phyloP scores from a whole-genome alignment of 2,329 filamentous ascomycete species.

The Pseudogymnoascus sp. region DNA sequence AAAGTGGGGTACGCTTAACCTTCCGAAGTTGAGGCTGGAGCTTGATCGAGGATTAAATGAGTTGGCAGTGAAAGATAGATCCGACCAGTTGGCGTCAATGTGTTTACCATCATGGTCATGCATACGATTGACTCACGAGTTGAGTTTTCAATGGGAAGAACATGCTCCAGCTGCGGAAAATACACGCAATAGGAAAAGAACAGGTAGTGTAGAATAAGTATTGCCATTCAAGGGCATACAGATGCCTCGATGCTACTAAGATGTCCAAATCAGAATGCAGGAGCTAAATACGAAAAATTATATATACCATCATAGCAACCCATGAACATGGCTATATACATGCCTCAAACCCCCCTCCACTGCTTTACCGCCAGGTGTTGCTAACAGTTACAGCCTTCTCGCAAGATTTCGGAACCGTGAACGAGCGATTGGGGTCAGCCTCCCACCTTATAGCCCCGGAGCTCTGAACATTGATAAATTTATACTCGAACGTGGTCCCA shows the following conservation, averaged over 20 bases:
- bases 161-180: not conserved
- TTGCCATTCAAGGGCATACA: not conserved
- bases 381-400: constrained; percentile 14
- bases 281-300: not conserved
- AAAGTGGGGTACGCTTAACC: not conserved
- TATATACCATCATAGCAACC: not conserved
- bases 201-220: not conserved
- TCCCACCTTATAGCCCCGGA: constrained; percentile 55
- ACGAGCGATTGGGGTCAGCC: constrained; percentile 30
- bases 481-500: constrained; percentile 53
- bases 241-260: not conserved
- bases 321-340: not conserved
- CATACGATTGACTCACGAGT: not conserved
- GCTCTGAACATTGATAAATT: constrained; percentile 52
- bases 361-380: constrained; percentile 15
- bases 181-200: not conserved
- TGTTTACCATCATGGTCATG: not conserved
- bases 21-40: not conserved
- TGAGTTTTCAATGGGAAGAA: not conserved
- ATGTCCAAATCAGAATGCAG: not conserved
- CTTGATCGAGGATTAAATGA: not conserved
- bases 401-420: constrained; percentile 16
- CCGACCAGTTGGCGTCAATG: not conserved
- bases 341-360: not conserved
- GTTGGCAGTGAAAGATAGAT: not conserved